Evolutionary conservation across 139 green algal genomes (phyloP).

Genomic region (Edaphochlamys debaryana): DNA sequence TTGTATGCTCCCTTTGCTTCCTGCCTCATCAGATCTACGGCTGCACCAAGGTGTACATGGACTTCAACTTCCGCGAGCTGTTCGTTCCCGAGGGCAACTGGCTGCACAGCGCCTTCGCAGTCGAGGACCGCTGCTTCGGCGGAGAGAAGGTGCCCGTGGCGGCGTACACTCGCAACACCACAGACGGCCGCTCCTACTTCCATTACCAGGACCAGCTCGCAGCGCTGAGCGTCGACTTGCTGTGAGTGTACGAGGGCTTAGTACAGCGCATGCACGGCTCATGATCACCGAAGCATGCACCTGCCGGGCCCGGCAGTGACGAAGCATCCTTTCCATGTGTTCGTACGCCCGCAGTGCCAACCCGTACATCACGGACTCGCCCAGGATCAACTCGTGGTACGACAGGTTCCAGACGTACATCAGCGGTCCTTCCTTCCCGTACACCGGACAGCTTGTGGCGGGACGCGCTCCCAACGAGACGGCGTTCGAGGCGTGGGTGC

Average conservation of each 20-base stretch:
- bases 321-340: background rate
- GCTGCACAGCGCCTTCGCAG: constrained; percentile 43
- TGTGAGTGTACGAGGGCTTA: background rate
- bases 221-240: background rate
- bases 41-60: constrained; percentile 50
- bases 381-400: constrained; percentile 32
- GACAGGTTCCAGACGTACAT: constrained; percentile 40
- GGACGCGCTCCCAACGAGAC: background rate
- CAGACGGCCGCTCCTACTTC: constrained; percentile 46
- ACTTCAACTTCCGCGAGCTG: constrained; percentile 50
- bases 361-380: constrained; percentile 16
- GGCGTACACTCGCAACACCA: constrained; percentile 47
- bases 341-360: background rate
- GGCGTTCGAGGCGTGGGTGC: constrained; percentile 35
- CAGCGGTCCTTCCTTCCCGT: background rate
- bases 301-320: too few relatives aligned
- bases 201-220: constrained; percentile 54
- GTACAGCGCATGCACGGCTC: background rate
- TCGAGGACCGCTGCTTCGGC: constrained; percentile 49
- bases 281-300: background rate
- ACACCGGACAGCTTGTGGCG: background rate
- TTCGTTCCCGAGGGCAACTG: constrained; percentile 53
- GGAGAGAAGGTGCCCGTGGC: constrained; percentile 34
- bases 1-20: too few relatives aligned
- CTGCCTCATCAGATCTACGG: too few relatives aligned